Percentiles rank a stretch among this genome's conserved stretches.
These are phyloP conservation scores for Fusarium haematococcum DNA, from an alignment of 2,329 filamentous ascomycete genomes.

Conservation along the genomic window DNA sequence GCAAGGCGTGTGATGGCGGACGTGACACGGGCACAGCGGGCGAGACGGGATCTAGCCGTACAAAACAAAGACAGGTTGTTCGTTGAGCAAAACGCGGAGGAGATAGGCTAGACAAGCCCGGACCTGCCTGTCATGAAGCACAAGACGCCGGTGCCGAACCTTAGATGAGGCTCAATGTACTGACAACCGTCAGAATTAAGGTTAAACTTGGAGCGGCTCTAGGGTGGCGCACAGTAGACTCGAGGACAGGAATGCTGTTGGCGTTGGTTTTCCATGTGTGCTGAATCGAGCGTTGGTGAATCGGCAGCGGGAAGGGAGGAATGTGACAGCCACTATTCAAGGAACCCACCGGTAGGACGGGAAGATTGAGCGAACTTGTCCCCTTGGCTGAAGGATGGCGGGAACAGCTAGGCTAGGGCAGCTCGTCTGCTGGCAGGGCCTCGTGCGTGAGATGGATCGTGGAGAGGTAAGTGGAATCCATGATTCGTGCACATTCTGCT, in stretches of 20 bases:
- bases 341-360: constrained; percentile 35
- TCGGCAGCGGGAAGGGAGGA: constrained; percentile 31
- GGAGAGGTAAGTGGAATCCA: background rate
- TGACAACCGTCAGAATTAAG: constrained; percentile 33
- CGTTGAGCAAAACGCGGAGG: constrained; percentile 26
- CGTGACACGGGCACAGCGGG: constrained; percentile 23
- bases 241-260: constrained; percentile 34
- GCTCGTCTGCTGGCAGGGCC: constrained; percentile 3
- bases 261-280: background rate
- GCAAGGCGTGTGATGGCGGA: constrained; percentile 21
- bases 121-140: constrained; percentile 22
- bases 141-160: constrained; percentile 35
- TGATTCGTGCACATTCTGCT: constrained; percentile 13
- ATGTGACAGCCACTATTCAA: constrained; percentile 41
- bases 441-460: constrained; percentile 10
- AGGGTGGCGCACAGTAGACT: constrained; percentile 29
- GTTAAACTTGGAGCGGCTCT: constrained; percentile 29
- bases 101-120: constrained; percentile 22
- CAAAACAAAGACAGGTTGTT: constrained; percentile 14
- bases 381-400: constrained; percentile 20
- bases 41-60: constrained; percentile 33
- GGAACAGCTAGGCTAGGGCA: constrained; percentile 19
- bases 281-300: constrained; percentile 22
- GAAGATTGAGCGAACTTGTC: constrained; percentile 26
- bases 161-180: constrained; percentile 28